Conservation (phyloP, 1,284 basidiomycete species). For the Marasmius oreades region DNA sequence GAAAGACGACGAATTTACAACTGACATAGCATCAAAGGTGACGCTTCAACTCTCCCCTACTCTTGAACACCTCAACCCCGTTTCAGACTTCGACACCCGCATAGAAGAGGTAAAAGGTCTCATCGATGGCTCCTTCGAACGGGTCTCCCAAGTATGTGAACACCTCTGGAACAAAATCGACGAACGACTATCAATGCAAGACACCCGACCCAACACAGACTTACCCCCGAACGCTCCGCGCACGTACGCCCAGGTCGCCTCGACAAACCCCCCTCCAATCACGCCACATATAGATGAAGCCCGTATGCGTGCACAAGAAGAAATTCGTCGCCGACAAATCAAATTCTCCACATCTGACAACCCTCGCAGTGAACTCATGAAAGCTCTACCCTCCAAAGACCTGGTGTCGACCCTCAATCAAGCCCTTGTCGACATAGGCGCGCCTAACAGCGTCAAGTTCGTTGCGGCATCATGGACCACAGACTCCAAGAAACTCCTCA, state of each 20-base stretch:
- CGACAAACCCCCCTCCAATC: not conserved
- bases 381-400: not conserved
- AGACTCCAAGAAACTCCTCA: not conserved
- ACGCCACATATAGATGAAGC: not conserved
- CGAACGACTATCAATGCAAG: not conserved
- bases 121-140: not conserved
- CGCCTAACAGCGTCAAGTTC: not conserved
- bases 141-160: not conserved
- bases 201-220: not conserved
- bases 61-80: not conserved
- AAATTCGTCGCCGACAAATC: slow-evolving; percentile 2
- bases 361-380: too few species aligned
- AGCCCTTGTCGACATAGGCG: not conserved
- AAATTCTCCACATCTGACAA: not conserved
- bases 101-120: too few species aligned
- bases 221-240: not conserved
- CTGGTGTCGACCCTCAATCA: not conserved
- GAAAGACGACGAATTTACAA: not conserved
- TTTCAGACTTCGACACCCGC: not conserved
- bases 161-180: not conserved
- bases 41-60: not conserved
- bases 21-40: not conserved
- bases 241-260: not conserved
- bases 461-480: not conserved
- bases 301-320: not conserved